Conservation (phyloP, 148 eudicot species). For the Nepenthes gracilis region DNA sequence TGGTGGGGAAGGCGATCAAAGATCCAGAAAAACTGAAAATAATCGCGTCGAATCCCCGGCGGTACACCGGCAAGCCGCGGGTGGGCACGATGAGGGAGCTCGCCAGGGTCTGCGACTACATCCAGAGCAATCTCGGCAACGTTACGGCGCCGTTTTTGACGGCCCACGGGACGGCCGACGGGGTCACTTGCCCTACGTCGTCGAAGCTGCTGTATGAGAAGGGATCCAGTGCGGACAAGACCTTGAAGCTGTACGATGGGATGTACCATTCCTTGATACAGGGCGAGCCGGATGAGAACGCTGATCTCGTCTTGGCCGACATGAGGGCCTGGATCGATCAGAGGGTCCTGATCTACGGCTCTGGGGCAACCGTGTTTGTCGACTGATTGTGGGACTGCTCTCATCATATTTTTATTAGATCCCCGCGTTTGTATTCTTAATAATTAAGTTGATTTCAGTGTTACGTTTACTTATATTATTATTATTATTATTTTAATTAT, state of each 20-base stretch:
- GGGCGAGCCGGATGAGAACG: slow-evolving; percentile 64
- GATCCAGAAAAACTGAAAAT: slow-evolving; percentile 39
- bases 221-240: slow-evolving; percentile 48
- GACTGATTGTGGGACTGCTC: neutral
- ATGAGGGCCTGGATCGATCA: slow-evolving; percentile 74
- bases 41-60: slow-evolving; percentile 37
- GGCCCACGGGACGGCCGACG: slow-evolving; percentile 49
- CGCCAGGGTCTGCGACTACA: slow-evolving; percentile 20
- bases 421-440: too few relatives aligned
- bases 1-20: slow-evolving; percentile 39
- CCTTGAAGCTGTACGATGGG: slow-evolving; percentile 55
- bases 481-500: too few relatives aligned
- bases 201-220: slow-evolving; percentile 56
- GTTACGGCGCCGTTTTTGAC: slow-evolving; percentile 55
- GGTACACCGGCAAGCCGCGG: slow-evolving; percentile 35
- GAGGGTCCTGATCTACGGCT: slow-evolving; percentile 32
- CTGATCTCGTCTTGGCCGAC: slow-evolving; percentile 46
- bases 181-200: slow-evolving; percentile 39
- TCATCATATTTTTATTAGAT: too few relatives aligned
- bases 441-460: too few relatives aligned
- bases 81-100: slow-evolving; percentile 54
- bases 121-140: slow-evolving; percentile 43
- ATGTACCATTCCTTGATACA: slow-evolving; percentile 66
- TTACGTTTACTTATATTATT: too few relatives aligned
- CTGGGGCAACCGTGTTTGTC: slow-evolving; percentile 9